Base-by-base conservation (phyloP, 1,284 basidiomycete species). In the Taiwanofungus camphoratus region DNA sequence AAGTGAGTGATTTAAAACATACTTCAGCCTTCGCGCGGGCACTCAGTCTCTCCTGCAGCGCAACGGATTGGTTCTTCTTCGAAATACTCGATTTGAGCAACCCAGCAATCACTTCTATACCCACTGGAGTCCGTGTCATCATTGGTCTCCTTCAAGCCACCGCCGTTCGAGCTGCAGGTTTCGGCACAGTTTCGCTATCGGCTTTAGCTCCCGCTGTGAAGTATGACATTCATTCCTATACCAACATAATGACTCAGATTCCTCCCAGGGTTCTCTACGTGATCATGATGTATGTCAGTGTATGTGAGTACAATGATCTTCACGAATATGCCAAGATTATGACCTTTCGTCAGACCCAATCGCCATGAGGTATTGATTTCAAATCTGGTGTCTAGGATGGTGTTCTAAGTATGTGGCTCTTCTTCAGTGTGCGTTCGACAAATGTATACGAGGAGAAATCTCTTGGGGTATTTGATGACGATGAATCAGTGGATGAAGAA, bases 401-500 rank as follows among this genome's bases (percentile, higher is more conserved):
- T 11, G 3, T 2, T 21, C 4, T 3, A 2, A 41, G n/a, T n/a
- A n/a, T n/a, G n/a, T n/a, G n/a, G n/a, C 5, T 4, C 36, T 24
- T 19, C 3, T 22, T 70, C 54, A 31, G 85, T 54, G 89, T 99
- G 5, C 88, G 95, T 9, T 83, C 89, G 12, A 97, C 95, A 21
- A 99, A 99, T 63, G 95, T 98, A 0, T 98, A 98, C 64, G 95
- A 99, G 63, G 93, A 97, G 57, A 82, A 79, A 49, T 88, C 87
- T 0, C 68, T 92, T 11, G 92, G 92, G 1, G 68, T 94, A 20
- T 93, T 82, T 55, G 67, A 71, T 9, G 68, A 76, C 9, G 70
- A 76, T 0, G 71, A 77, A 3, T 62, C 70, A 1, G 68, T 64
- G 9, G 68, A 70, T 2, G 76, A 80, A 59, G 63, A 60, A 1